Percentiles rank a stretch among this genome's conserved stretches.
These are phyloP conservation scores for Trametes villosa DNA, from an alignment of 768 basidiomycete genomes.

Conservation along the genomic window DNA sequence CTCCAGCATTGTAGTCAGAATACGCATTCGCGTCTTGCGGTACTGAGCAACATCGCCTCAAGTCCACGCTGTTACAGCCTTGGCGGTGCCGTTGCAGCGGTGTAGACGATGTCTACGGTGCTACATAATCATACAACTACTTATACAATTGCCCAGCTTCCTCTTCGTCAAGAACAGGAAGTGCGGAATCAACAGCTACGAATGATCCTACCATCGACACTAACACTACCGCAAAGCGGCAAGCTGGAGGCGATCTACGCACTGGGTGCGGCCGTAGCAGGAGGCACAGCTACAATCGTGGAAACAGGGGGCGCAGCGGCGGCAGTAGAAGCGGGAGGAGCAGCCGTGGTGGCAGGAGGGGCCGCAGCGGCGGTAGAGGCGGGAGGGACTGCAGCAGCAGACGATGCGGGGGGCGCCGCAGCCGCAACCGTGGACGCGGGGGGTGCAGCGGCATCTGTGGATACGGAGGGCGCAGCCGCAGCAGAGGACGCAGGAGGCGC, in stretches of 20 bases:
- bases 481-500: background rate
- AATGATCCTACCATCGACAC: too few species aligned
- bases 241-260: too few species aligned
- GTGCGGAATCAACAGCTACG: too few species aligned
- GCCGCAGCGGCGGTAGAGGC: background rate
- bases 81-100: too few species aligned
- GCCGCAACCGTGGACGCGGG: background rate
- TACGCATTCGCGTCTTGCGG: too few species aligned
- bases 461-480: background rate
- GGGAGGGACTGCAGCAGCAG: background rate
- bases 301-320: background rate
- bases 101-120: too few species aligned
- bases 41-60: too few species aligned
- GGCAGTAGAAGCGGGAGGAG: background rate
- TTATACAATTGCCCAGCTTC: constrained; percentile 6
- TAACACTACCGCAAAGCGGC: too few species aligned
- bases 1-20: too few species aligned
- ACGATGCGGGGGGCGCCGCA: background rate
- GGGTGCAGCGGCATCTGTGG: background rate
- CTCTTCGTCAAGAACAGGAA: background rate
- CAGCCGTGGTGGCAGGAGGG: background rate
- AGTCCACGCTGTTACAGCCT: too few species aligned
- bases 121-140: background rate
- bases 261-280: background rate
- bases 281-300: background rate